These are phyloP conservation scores for Tulasnella sp. DNA, from an alignment of 768 basidiomycete species.

Conservation along the genomic window DNA sequence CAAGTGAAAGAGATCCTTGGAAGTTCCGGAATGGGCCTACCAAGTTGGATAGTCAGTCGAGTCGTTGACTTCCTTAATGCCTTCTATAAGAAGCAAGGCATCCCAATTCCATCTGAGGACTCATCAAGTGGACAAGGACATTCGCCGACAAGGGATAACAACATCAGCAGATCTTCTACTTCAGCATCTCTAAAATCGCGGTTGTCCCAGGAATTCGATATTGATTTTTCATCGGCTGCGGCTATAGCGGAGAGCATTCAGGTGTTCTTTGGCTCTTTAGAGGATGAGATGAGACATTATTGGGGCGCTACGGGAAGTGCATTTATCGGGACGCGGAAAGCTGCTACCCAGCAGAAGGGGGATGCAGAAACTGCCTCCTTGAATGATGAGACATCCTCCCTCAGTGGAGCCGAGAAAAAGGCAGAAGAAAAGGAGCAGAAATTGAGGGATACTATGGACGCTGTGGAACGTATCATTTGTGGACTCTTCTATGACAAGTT, in stretches of 20 bases:
- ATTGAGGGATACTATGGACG: conserved; percentile 50
- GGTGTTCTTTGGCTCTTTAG: conserved; percentile 52
- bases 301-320: conserved; percentile 30
- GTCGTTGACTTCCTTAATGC: conserved; percentile 31
- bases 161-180: background rate
- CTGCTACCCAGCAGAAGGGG: background rate
- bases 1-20: conserved; percentile 40
- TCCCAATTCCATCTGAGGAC: background rate
- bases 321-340: conserved; percentile 9
- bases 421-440: conserved; percentile 21
- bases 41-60: conserved; percentile 48
- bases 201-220: background rate
- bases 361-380: conserved; percentile 3
- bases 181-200: background rate
- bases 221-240: conserved; percentile 25
- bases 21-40: conserved; percentile 27
- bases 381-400: conserved; percentile 18
- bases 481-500: conserved; percentile 78
- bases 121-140: background rate
- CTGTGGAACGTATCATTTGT: conserved; percentile 59
- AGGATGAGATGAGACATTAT: conserved; percentile 41
- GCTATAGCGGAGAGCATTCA: conserved; percentile 44
- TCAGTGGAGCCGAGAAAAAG: conserved; percentile 27
- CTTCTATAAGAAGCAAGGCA: background rate
- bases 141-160: background rate